These are phyloP conservation scores for Casuarina cunninghamiana DNA, from an alignment of 306 rosid genomes.

Conservation along the genomic window DNA sequence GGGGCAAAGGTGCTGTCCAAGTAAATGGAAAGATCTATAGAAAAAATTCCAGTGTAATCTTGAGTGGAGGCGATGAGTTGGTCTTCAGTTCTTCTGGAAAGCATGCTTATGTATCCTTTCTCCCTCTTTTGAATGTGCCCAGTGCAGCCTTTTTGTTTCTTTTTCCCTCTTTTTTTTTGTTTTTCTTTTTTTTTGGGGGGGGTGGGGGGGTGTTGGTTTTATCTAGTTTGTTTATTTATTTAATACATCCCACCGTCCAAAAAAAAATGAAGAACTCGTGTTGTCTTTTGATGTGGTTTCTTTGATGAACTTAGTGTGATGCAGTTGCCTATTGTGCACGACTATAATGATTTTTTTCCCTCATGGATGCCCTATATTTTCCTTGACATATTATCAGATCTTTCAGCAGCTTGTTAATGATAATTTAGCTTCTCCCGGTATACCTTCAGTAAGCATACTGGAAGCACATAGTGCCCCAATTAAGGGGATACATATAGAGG, in stretches of 20 bases:
- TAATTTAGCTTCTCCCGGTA: constrained; percentile 48
- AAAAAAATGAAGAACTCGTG: constrained; percentile 14
- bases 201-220: not conserved
- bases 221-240: not conserved
- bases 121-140: not conserved
- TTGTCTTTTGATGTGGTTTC: constrained; percentile 15
- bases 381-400: constrained; percentile 66
- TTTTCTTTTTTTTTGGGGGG: too few relatives aligned
- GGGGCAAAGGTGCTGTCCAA: constrained; percentile 69
- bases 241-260: not conserved
- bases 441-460: constrained; percentile 69
- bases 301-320: not conserved
- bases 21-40: constrained; percentile 64
- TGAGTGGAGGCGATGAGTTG: constrained; percentile 90
- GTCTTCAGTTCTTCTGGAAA: constrained; percentile 66
- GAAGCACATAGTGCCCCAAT: constrained; percentile 78
- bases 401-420: constrained; percentile 69
- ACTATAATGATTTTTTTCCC: constrained; percentile 3
- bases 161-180: too few relatives aligned
- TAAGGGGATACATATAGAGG: constrained; percentile 70
- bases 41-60: constrained; percentile 50
- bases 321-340: not conserved
- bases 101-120: constrained; percentile 97
- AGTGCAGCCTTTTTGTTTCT: not conserved
- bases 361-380: constrained; percentile 14